These are phyloP conservation scores for Diplogelasinospora grovesii DNA, from an alignment of 495 filamentous ascomycete species.

Conservation along the genomic window DNA sequence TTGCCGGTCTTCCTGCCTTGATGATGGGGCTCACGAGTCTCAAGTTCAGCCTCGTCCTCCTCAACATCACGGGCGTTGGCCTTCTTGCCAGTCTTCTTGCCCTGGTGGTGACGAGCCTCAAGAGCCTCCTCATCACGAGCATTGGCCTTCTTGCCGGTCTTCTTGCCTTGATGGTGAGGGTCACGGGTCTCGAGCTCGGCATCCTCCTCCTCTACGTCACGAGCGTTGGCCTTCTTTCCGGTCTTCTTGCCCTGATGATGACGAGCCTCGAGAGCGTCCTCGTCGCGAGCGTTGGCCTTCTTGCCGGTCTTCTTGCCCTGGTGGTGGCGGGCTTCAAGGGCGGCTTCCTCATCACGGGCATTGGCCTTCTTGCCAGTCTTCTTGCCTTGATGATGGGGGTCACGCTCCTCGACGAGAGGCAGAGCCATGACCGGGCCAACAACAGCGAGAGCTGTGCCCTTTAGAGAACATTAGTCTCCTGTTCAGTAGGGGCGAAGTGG, in stretches of 20 bases:
- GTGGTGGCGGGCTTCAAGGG: conserved; percentile 13
- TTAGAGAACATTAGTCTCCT: background rate
- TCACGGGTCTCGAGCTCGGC: background rate
- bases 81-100: conserved; percentile 12
- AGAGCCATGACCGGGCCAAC: conserved; percentile 9
- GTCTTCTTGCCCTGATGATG: conserved; percentile 11
- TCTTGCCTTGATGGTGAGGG: conserved; percentile 3
- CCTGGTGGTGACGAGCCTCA: no score
- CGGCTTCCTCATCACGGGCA: conserved; percentile 2
- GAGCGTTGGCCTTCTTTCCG: background rate
- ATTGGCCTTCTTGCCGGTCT: conserved; percentile 17
- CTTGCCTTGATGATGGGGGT: background rate
- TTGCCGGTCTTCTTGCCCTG: conserved; percentile 11
- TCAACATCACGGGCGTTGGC: conserved; percentile 1
- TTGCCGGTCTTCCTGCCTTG: conserved; percentile 15
- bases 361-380: no score
- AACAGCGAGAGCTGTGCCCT: conserved; percentile 17
- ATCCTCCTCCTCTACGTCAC: background rate
- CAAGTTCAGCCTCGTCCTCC: conserved; percentile 8
- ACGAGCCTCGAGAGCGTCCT: conserved; percentile 5
- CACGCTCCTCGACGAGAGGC: background rate
- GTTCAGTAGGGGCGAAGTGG: background rate
- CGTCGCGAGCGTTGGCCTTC: conserved; percentile 1
- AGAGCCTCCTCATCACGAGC: no score
- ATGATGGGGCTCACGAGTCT: conserved; percentile 21